Evolutionary conservation across 2,329 filamentous ascomycete genomes (phyloP).

Genomic region (Sordariomycetes sp.): DNA sequence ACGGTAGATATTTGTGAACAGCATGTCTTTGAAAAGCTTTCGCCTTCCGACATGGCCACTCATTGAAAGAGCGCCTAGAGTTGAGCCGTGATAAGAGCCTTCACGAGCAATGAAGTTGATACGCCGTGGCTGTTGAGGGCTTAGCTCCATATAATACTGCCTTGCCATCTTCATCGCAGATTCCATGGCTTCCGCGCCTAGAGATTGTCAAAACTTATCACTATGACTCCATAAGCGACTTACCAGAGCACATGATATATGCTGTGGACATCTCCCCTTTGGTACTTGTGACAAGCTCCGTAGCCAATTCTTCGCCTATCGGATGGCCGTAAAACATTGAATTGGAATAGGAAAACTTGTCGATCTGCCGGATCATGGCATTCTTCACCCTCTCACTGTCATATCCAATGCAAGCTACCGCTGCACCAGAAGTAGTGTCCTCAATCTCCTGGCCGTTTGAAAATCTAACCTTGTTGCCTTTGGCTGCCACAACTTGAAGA

Average conservation of each 20-base stretch:
- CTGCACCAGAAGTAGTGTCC: conserved; percentile 8
- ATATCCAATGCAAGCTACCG: conserved; percentile 11
- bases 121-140: conserved; percentile 42
- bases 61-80: conserved; percentile 54
- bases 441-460: conserved; percentile 7
- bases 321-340: conserved; percentile 14
- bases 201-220: background rate
- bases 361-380: conserved; percentile 11
- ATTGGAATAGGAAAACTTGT: conserved; percentile 10
- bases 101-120: conserved; percentile 56
- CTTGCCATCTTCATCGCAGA: conserved; percentile 34
- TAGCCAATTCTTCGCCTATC: conserved; percentile 10
- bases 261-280: conserved; percentile 21
- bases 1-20: conserved; percentile 44
- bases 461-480: conserved; percentile 8
- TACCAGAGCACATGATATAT: conserved; percentile 25
- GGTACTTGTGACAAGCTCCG: conserved; percentile 18
- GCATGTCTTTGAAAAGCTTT: conserved; percentile 50
- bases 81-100: conserved; percentile 65
- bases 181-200: conserved; percentile 43
- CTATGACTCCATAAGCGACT: no score
- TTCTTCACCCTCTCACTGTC: conserved; percentile 9
- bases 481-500: conserved; percentile 6
- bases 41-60: conserved; percentile 53
- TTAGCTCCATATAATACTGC: conserved; percentile 32